A percentile compares a stretch with the other conserved stretches of the same genome.
Evolutionary conservation across 768 basidiomycete species (phyloP).

Genomic region (Chlorophyllum brunneum): DNA sequence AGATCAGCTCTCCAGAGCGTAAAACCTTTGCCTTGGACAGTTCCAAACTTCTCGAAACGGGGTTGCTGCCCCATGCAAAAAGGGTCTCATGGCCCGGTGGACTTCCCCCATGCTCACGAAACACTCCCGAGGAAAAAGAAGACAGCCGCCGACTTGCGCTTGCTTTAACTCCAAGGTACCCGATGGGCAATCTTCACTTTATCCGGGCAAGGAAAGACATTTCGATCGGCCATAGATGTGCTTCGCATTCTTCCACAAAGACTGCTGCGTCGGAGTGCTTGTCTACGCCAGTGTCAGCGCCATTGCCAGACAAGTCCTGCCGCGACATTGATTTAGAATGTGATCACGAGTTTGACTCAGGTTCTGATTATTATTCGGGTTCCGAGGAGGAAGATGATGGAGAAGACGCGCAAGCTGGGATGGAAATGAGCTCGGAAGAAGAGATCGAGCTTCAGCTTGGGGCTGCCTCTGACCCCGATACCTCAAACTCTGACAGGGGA

Average conservation of each 20-base stretch:
- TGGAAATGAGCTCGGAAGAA: constrained; percentile 7
- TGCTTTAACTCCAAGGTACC: not conserved
- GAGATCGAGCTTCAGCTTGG: constrained; percentile 8
- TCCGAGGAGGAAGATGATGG: constrained; percentile 5
- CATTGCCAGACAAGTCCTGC: not conserved
- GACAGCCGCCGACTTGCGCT: not conserved
- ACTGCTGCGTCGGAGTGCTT: not conserved
- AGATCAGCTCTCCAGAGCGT: not conserved
- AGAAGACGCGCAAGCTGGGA: not conserved
- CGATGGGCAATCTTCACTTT: not conserved
- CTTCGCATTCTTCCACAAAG: constrained; percentile 2
- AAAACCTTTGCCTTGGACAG: not conserved
- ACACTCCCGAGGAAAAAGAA: not conserved
- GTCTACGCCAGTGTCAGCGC: not conserved
- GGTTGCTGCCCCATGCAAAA: not conserved
- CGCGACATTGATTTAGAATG: not conserved
- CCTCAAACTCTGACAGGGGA: not conserved
- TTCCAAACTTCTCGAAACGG: not conserved
- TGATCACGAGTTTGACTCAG: not conserved
- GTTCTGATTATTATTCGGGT: not conserved
- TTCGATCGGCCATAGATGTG: not conserved
- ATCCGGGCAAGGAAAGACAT: not conserved
- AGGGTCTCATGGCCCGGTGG: not conserved
- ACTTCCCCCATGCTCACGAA: not conserved
- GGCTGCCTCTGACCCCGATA: constrained; percentile 1